These are phyloP conservation scores for Cordyceps pruinosa DNA, from an alignment of 2,329 filamentous ascomycete species.

Conservation along the genomic window DNA sequence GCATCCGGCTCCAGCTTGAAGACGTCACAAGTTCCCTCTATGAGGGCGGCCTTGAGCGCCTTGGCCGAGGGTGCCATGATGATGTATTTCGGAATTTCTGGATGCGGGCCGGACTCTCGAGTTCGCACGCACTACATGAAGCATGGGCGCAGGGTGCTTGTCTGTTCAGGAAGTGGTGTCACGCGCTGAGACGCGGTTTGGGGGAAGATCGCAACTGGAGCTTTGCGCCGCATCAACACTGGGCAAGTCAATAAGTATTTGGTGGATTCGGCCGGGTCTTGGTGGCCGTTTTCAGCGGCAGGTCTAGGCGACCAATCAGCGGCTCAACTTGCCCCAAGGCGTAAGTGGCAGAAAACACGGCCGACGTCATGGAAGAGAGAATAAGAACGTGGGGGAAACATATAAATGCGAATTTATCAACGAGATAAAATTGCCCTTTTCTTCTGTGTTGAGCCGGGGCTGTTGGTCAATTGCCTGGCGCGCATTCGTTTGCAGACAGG, in stretches of 20 bases:
- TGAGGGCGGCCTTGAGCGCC: conserved; percentile 39
- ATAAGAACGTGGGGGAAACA: too few species aligned
- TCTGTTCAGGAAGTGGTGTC: neutral
- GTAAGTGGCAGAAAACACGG: neutral
- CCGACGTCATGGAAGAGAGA: neutral
- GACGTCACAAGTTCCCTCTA: conserved; percentile 39
- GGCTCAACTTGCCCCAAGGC: neutral
- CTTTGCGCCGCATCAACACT: neutral
- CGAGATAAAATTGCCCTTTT: too few species aligned
- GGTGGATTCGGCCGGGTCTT: neutral
- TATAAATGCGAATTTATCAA: too few species aligned
- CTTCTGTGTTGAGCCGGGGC: neutral
- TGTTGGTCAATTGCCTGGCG: neutral
- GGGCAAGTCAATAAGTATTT: too few species aligned
- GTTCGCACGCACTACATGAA: neutral
- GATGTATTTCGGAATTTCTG: neutral
- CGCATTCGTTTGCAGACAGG: neutral
- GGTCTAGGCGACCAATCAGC: conserved; percentile 3
- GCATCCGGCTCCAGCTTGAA: conserved; percentile 38
- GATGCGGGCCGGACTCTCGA: neutral
- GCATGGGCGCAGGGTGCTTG: neutral
- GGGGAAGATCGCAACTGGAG: neutral
- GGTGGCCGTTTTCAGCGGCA: conserved; percentile 2
- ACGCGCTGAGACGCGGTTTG: conserved; percentile 4
- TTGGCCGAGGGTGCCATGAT: conserved; percentile 36